These are phyloP conservation scores for Fonsecaea pugnacius DNA, from an alignment of 2,329 filamentous ascomycete genomes.

Conservation along the genomic window DNA sequence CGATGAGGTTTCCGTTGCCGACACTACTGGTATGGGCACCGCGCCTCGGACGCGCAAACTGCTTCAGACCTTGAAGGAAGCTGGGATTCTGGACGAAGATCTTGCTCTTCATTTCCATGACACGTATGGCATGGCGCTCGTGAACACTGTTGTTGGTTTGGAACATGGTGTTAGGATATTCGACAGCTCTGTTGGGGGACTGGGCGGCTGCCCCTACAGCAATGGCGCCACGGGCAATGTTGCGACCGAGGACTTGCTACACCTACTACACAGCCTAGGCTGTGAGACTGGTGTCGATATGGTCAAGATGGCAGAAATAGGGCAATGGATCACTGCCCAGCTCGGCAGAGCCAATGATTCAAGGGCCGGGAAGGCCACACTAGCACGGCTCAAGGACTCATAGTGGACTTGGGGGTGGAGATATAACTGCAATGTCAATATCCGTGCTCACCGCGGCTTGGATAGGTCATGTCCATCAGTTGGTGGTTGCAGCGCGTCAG, in stretches of 20 bases:
- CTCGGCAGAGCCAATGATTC: slow-evolving; percentile 59
- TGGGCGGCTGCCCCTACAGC: slow-evolving; percentile 68
- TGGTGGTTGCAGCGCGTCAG: not conserved
- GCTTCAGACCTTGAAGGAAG: slow-evolving; percentile 61
- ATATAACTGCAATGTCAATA: not conserved
- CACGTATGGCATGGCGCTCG: slow-evolving; percentile 67
- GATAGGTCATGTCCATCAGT: not conserved
- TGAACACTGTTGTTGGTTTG: slow-evolving; percentile 65
- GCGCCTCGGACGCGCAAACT: slow-evolving; percentile 64
- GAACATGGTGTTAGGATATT: slow-evolving; percentile 68
- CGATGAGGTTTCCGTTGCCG: slow-evolving; percentile 67
- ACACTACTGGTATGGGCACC: slow-evolving; percentile 71
- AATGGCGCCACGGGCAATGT: slow-evolving; percentile 70
- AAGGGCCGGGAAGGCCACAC: slow-evolving; percentile 58
- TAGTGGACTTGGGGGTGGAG: slow-evolving; percentile 25
- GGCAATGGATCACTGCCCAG: slow-evolving; percentile 60
- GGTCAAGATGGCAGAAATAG: slow-evolving; percentile 60
- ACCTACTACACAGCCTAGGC: slow-evolving; percentile 64
- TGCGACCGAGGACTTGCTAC: slow-evolving; percentile 66
- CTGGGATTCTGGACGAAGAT: slow-evolving; percentile 64
- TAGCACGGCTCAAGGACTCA: slow-evolving; percentile 44
- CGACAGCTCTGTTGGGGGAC: slow-evolving; percentile 65
- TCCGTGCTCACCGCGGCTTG: not conserved
- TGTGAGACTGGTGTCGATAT: slow-evolving; percentile 63
- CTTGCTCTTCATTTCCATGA: slow-evolving; percentile 70